These are phyloP conservation scores for Neurospora cerealis DNA, from an alignment of 495 filamentous ascomycete genomes.

Conservation along the genomic window DNA sequence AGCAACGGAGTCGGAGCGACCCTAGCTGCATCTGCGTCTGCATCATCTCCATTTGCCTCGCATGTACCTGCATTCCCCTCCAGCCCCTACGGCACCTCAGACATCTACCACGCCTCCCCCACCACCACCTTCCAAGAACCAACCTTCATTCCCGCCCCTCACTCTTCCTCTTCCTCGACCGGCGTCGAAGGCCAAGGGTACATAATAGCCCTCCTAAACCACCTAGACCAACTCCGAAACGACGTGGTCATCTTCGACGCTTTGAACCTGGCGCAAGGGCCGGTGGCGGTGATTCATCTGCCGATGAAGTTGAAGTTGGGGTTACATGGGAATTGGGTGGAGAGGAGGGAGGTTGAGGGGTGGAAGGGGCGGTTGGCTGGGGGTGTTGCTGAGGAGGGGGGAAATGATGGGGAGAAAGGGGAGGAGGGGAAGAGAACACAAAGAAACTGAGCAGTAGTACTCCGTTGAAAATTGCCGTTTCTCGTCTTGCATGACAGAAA, in stretches of 20 bases:
- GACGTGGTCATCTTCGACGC: constrained; percentile 44
- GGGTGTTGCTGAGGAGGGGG: constrained; percentile 5
- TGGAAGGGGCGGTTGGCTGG: constrained; percentile 27
- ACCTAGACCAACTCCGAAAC: constrained; percentile 38
- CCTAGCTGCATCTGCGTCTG: no score
- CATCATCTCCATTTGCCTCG: no score
- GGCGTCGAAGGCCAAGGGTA: constrained; percentile 46
- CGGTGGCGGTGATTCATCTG: constrained; percentile 36
- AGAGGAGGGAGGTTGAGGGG: constrained; percentile 33
- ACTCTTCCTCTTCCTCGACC: constrained; percentile 8
- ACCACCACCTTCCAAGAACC: constrained; percentile 49
- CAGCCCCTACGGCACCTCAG: constrained; percentile 15
- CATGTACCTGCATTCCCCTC: not conserved
- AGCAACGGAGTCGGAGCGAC: constrained; percentile 5
- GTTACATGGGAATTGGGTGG: constrained; percentile 40
- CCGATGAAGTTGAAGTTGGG: constrained; percentile 35
- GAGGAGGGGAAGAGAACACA: not conserved
- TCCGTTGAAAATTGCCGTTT: no score
- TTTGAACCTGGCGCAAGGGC: constrained; percentile 29
- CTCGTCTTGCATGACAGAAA: no score
- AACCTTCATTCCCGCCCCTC: constrained; percentile 39
- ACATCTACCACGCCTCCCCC: constrained; percentile 38
- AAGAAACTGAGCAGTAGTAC: no score
- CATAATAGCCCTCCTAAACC: constrained; percentile 44
- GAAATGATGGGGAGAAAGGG: not conserved